Conservation (phyloP, 2,329 filamentous ascomycete genomes). For the Ophiostoma sp. region DNA sequence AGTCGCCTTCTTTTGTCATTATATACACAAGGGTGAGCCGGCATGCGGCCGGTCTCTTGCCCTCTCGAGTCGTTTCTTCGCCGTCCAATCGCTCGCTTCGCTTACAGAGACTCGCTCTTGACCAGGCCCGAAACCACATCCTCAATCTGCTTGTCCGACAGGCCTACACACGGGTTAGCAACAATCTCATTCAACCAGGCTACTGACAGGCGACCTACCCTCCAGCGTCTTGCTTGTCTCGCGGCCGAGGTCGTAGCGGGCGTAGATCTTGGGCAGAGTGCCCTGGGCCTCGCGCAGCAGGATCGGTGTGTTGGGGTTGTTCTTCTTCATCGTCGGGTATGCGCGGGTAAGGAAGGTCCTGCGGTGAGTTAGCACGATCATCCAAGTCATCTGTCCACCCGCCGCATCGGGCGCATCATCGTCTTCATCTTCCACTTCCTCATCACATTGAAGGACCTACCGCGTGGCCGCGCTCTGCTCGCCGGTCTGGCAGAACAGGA, state of each 20-base stretch:
- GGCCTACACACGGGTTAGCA: conserved; percentile 35
- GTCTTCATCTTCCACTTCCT: neutral
- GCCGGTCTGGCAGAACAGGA: conserved; percentile 93
- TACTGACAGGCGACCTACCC: no score
- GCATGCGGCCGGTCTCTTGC: neutral
- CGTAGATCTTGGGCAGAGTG: conserved; percentile 82
- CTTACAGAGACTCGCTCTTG: conserved; percentile 40
- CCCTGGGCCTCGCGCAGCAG: conserved; percentile 89
- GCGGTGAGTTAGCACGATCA: conserved; percentile 9
- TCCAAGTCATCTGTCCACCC: no score
- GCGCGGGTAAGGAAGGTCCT: conserved; percentile 88
- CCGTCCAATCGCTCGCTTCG: no score
- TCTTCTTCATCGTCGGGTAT: conserved; percentile 99
- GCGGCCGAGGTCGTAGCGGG: conserved; percentile 73
- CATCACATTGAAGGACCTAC: conserved; percentile 50
- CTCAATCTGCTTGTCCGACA: conserved; percentile 63
- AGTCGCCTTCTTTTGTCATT: conserved; percentile 7
- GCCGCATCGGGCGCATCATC: neutral
- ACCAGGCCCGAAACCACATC: conserved; percentile 58
- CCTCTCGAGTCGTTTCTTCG: neutral
- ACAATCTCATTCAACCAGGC: no score
- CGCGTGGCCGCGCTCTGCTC: conserved; percentile 86
- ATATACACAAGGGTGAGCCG: conserved; percentile 7
- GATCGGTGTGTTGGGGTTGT: conserved; percentile 92
- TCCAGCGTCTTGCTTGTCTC: conserved; percentile 60